A percentile compares a stretch with the other conserved stretches of the same genome.
These are phyloP conservation scores for Beauveria bassiana DNA, from an alignment of 2,329 filamentous ascomycete species.

Conservation along the genomic window DNA sequence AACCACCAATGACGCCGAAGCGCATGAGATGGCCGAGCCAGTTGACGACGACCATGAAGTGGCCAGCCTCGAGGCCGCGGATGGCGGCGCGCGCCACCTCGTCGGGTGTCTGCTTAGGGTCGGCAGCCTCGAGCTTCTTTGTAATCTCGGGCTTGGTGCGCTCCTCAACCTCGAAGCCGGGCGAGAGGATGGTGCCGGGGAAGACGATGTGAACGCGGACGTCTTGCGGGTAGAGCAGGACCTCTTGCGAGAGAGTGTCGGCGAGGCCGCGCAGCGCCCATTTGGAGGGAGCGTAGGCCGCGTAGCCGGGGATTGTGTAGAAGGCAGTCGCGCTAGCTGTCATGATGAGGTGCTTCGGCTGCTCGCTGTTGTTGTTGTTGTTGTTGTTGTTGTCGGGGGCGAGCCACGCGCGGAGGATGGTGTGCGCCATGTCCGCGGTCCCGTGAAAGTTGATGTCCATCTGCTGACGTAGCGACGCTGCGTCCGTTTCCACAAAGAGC, in stretches of 20 bases:
- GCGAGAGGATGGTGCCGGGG: constrained; percentile 74
- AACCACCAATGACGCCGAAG: constrained; percentile 47
- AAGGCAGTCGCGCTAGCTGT: constrained; percentile 73
- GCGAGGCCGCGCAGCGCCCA: constrained; percentile 75
- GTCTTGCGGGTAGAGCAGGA: constrained; percentile 76
- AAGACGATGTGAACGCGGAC: constrained; percentile 76
- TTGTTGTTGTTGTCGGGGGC: constrained; percentile 33
- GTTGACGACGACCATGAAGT: constrained; percentile 72
- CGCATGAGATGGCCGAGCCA: constrained; percentile 67
- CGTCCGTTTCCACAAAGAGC: constrained; percentile 68
- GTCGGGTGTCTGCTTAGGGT: constrained; percentile 70
- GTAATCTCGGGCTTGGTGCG: constrained; percentile 73
- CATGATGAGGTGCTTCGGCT: constrained; percentile 73
- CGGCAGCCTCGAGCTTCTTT: constrained; percentile 69
- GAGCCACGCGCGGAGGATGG: constrained; percentile 70
- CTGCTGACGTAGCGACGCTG: constrained; percentile 60
- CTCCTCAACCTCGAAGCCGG: constrained; percentile 71
- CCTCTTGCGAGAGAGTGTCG: constrained; percentile 76
- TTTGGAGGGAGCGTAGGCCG: constrained; percentile 76
- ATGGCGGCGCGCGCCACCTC: constrained; percentile 67
- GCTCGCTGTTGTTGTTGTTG: constrained; percentile 28
- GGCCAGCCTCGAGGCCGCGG: constrained; percentile 66
- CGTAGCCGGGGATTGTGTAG: constrained; percentile 73
- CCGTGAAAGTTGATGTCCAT: constrained; percentile 95
- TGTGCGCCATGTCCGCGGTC: constrained; percentile 76